Evolutionary conservation across 768 basidiomycete species (phyloP).

Genomic region (Psilocybe tampanensis): DNA sequence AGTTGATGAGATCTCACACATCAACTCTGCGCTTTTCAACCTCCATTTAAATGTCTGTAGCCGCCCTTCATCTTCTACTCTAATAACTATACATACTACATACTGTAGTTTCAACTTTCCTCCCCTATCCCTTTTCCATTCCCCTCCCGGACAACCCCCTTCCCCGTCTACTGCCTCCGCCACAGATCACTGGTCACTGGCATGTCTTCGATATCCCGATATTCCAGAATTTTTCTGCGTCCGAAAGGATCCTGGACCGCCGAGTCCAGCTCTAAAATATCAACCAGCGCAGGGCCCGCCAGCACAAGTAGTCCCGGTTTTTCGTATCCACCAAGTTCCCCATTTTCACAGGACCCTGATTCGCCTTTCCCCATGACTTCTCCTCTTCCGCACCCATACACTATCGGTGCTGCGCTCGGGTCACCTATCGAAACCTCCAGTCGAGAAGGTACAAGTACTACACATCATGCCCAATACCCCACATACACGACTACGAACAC

Average conservation of each 20-base stretch:
- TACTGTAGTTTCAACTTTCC: neutral
- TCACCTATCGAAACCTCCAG: constrained; percentile 11
- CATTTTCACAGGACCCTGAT: constrained; percentile 17
- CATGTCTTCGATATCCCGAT: constrained; percentile 14
- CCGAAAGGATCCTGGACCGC: constrained; percentile 18
- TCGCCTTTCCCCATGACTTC: constrained; percentile 17
- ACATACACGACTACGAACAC: neutral
- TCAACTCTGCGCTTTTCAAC: neutral
- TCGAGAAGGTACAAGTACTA: constrained; percentile 8
- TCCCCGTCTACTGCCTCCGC: neutral
- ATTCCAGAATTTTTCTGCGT: constrained; percentile 24
- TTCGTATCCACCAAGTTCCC: constrained; percentile 21
- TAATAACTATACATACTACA: neutral
- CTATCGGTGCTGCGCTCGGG: constrained; percentile 18
- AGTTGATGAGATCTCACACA: neutral
- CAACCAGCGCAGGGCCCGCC: constrained; percentile 16
- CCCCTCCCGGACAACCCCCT: neutral
- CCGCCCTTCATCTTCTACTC: too few species aligned
- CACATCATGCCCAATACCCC: constrained; percentile 4
- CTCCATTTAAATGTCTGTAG: neutral
- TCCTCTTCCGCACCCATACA: constrained; percentile 24
- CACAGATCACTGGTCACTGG: too few species aligned
- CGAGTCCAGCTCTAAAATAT: constrained; percentile 19
- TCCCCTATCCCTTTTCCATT: neutral
- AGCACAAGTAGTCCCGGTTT: constrained; percentile 19